phyloP scores from a whole-genome alignment of 2,329 filamentous ascomycete genomes.

The Fusarium sp. region DNA sequence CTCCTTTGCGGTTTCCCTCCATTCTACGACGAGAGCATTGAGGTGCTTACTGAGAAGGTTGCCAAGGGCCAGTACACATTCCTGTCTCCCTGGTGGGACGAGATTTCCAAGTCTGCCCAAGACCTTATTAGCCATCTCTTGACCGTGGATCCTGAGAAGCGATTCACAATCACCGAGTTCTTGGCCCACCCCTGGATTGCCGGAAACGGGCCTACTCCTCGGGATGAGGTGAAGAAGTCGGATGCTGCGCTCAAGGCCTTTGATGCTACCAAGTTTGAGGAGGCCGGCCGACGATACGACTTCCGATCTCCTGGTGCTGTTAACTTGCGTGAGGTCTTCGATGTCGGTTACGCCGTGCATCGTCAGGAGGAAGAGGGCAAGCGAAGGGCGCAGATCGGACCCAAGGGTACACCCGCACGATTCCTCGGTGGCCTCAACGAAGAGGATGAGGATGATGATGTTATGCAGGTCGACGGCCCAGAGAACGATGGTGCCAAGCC shows the following conservation, averaged over 20 bases:
- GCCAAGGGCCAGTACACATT: slow-evolving; percentile 97
- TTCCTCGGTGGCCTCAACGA: slow-evolving; percentile 75
- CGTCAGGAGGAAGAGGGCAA: slow-evolving; percentile 96
- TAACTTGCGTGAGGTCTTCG: slow-evolving; percentile 96
- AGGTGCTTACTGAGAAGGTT: slow-evolving; percentile 96
- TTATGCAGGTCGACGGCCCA: slow-evolving; percentile 70
- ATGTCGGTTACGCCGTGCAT: slow-evolving; percentile 97
- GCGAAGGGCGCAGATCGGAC: slow-evolving; percentile 83
- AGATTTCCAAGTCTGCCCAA: slow-evolving; percentile 94
- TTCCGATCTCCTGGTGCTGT: slow-evolving; percentile 96
- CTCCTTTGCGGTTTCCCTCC: slow-evolving; percentile 97
- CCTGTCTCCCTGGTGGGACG: slow-evolving; percentile 98
- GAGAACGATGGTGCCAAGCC: slow-evolving; percentile 58
- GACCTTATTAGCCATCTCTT: slow-evolving; percentile 93
- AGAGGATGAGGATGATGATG: slow-evolving; percentile 63
- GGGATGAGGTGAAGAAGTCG: slow-evolving; percentile 69
- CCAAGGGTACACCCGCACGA: slow-evolving; percentile 71
- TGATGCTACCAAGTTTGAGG: slow-evolving; percentile 64
- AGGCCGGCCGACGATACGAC: slow-evolving; percentile 78
- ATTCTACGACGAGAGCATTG: slow-evolving; percentile 98
- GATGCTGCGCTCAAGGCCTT: slow-evolving; percentile 62
- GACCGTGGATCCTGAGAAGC: slow-evolving; percentile 93
- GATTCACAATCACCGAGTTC: slow-evolving; percentile 93
- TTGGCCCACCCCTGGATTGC: slow-evolving; percentile 94
- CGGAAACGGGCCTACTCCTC: slow-evolving; percentile 67